These are phyloP conservation scores for Sapria himalayana DNA, from an alignment of 345 rosid genomes.

Conservation along the genomic window DNA sequence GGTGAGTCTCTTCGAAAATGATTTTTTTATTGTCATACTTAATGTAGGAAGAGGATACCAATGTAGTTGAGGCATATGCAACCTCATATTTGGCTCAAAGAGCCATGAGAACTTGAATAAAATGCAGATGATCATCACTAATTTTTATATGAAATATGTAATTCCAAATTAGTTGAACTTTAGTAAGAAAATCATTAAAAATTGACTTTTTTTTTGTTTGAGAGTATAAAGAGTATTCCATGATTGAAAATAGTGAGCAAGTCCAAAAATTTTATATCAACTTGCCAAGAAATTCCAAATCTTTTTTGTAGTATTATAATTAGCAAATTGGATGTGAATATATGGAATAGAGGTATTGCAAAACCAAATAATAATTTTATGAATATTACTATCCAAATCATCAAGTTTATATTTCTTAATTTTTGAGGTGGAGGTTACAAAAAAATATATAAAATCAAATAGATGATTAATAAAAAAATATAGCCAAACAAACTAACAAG, in stretches of 20 bases:
- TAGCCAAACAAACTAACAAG: too few relatives aligned
- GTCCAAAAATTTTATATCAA: background rate
- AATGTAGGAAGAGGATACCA: background rate
- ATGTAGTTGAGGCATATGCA: background rate
- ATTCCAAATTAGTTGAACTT: conserved; percentile 3
- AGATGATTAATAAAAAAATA: too few relatives aligned
- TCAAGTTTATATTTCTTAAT: too few relatives aligned
- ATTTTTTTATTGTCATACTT: background rate
- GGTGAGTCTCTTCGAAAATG: conserved; percentile 1
- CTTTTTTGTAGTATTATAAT: conserved; percentile 1
- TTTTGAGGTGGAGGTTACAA: too few relatives aligned
- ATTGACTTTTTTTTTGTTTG: conserved; percentile 2
- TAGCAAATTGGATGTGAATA: conserved; percentile 2
- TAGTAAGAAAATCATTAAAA: conserved; percentile 5
- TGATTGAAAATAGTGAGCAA: background rate
- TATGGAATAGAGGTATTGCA: background rate
- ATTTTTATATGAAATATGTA: background rate
- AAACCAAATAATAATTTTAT: too few relatives aligned
- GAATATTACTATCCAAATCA: too few relatives aligned
- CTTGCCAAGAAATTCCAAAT: background rate
- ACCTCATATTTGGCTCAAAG: conserved; percentile 4
- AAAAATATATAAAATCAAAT: too few relatives aligned
- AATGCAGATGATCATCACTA: background rate
- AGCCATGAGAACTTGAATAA: conserved; percentile 11
- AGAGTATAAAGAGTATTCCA: background rate